Evolutionary conservation across 768 basidiomycete genomes (phyloP).

Genomic region (Russula sp.): DNA sequence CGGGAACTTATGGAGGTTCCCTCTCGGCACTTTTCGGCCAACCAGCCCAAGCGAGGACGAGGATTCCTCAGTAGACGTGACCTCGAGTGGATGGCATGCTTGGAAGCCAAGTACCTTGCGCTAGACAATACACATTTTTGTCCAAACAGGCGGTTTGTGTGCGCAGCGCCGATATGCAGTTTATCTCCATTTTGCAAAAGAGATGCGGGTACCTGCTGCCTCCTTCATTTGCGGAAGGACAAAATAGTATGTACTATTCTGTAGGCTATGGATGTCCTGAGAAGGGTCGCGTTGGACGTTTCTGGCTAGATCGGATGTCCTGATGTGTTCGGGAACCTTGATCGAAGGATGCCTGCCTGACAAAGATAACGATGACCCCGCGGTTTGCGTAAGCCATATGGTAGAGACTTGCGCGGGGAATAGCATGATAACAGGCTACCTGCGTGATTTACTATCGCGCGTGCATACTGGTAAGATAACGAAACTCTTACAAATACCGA

Average conservation of each 20-base stretch:
- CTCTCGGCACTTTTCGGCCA: neutral
- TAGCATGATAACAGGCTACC: neutral
- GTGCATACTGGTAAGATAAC: neutral
- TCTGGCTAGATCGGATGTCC: conserved; percentile 4
- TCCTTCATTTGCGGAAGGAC: neutral
- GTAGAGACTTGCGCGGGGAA: neutral
- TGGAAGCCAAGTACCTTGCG: conserved; percentile 3
- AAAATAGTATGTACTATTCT: neutral
- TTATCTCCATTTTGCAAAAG: neutral
- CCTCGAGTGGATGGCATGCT: neutral
- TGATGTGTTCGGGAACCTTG: neutral
- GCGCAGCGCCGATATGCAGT: neutral
- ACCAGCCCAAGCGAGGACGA: neutral
- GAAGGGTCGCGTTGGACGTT: neutral
- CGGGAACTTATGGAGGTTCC: neutral
- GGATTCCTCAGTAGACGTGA: neutral
- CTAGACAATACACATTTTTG: conserved; percentile 1
- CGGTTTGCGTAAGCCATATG: neutral
- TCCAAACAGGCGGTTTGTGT: neutral
- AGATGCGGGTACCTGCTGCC: neutral
- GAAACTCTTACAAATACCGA: neutral
- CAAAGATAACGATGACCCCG: conserved; percentile 2
- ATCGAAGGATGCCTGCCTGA: neutral
- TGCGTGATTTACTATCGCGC: neutral
- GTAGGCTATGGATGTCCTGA: neutral